A percentile compares a stretch with the other conserved stretches of the same genome.
Conservation (phyloP, 371 early-diverging fungal genomes). For the Phascolomyces articulosus region DNA sequence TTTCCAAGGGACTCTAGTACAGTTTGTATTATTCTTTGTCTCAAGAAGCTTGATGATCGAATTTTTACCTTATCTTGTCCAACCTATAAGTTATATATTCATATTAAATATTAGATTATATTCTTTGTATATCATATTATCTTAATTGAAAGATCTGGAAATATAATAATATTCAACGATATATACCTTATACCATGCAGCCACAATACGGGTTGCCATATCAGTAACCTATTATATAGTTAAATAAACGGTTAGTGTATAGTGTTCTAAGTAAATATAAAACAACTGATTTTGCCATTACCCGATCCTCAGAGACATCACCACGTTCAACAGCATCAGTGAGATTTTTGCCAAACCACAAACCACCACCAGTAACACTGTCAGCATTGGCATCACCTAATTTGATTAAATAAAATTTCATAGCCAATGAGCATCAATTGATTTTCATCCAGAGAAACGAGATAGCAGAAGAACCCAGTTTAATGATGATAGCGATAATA, state of each 20-base stretch:
- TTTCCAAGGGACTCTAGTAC: too few relatives aligned
- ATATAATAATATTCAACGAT: not conserved
- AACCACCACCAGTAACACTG: slow-evolving; percentile 16
- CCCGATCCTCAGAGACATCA: slow-evolving; percentile 29
- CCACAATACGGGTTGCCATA: slow-evolving; percentile 61
- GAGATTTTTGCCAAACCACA: slow-evolving; percentile 39
- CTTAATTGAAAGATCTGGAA: too few relatives aligned
- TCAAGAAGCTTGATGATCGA: too few relatives aligned
- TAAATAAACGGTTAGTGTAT: not conserved
- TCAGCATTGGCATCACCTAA: slow-evolving; percentile 32
- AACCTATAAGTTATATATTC: slow-evolving; percentile 17
- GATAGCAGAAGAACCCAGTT: too few relatives aligned
- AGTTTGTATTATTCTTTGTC: too few relatives aligned
- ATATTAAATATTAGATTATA: not conserved
- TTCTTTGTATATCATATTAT: too few relatives aligned
- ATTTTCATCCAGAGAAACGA: too few relatives aligned
- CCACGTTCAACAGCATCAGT: slow-evolving; percentile 28
- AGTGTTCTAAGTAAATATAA: too few relatives aligned
- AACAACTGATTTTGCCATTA: too few relatives aligned
- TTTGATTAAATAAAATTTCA: not conserved
- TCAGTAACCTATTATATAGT: slow-evolving; percentile 31
- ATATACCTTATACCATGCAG: slow-evolving; percentile 54
- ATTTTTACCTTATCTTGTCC: slow-evolving; percentile 25
- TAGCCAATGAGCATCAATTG: too few relatives aligned
- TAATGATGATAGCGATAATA: too few relatives aligned